Evolutionary conservation across 2,329 filamentous ascomycete species (phyloP), one percentile per base, ranked within the genome.

Genomic region (Aspergillus ustus): DNA sequence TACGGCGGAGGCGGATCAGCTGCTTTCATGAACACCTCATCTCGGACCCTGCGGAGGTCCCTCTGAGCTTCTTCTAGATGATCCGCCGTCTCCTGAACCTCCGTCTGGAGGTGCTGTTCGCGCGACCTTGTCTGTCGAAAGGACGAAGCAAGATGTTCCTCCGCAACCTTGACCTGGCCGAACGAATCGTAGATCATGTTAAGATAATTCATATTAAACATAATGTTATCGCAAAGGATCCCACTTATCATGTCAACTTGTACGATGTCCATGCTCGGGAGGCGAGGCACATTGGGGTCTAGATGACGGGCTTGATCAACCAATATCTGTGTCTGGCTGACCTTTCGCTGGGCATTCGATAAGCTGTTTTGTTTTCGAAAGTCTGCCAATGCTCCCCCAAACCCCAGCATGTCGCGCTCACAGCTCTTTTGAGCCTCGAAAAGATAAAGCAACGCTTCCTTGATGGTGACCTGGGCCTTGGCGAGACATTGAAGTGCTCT

Each of bases 261-360:
- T 7, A 58, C 55, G 8, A 58, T 40, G 11, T 40, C 29, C 55
- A 58, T 58, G n/a, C 25, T 20, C 11, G 55, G 55, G 9, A 58
- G 55, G 5, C 20, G 46, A 6, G 22, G 55, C 19, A 58, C 45
- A 8, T 44, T 25, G 8, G 15, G 22, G 20, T 58, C 55, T 17
- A 58, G 22, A 7, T 28, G 46, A 4, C n/a, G 37, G 19, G 55
- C 55, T 17, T 58, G 55, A 7, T 31, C 34, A 17, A 51, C 46
- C 19, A 58, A 46, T 46, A 58, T 40, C 29, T 58, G 55, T 20
- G 55, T 58, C 55, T 58, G 55, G 29, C 45, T 51, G 13, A 58
- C 55, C 46, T 58, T 58, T 28, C 51, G 55, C 31, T 58, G 55
- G 6, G 55, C 55, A 13, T 31, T 25, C 3, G 55, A 58, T 11